These are phyloP conservation scores for Fusarium sororula DNA, from an alignment of 2,329 filamentous ascomycete genomes.

Conservation along the genomic window DNA sequence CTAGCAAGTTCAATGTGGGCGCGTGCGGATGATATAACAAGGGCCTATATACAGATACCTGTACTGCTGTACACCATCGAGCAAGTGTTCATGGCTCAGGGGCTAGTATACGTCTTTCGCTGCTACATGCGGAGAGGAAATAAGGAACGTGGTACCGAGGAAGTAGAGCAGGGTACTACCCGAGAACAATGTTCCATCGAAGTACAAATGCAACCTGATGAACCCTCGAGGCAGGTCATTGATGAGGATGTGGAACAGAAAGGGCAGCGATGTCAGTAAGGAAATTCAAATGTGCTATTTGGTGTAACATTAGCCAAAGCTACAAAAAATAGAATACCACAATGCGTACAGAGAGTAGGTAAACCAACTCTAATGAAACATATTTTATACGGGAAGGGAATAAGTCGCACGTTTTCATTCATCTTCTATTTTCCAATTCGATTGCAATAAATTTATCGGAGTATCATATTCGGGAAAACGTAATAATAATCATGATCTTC, in stretches of 20 bases:
- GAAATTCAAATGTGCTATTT: background rate
- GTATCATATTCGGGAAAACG: slow-evolving; percentile 1
- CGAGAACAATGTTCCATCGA: background rate
- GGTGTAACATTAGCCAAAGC: background rate
- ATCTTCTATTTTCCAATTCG: background rate
- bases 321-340: background rate
- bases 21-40: slow-evolving; percentile 61
- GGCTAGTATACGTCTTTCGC: slow-evolving; percentile 57
- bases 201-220: background rate
- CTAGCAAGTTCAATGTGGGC: slow-evolving; percentile 74
- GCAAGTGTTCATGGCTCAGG: slow-evolving; percentile 59
- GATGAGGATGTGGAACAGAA: slow-evolving; percentile 2
- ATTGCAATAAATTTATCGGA: background rate
- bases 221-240: background rate
- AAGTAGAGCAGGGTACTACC: slow-evolving; percentile 8
- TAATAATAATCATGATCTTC: slow-evolving; percentile 2
- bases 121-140: slow-evolving; percentile 50
- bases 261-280: background rate
- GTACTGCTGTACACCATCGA: slow-evolving; percentile 70
- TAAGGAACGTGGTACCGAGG: slow-evolving; percentile 39
- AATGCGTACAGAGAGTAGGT: background rate
- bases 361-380: background rate
- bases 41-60: slow-evolving; percentile 69
- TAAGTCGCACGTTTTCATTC: background rate
- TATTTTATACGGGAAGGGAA: background rate